Conservation (phyloP, 1,139 yeast species). For the Debaryomycetaceae sp. region DNA sequence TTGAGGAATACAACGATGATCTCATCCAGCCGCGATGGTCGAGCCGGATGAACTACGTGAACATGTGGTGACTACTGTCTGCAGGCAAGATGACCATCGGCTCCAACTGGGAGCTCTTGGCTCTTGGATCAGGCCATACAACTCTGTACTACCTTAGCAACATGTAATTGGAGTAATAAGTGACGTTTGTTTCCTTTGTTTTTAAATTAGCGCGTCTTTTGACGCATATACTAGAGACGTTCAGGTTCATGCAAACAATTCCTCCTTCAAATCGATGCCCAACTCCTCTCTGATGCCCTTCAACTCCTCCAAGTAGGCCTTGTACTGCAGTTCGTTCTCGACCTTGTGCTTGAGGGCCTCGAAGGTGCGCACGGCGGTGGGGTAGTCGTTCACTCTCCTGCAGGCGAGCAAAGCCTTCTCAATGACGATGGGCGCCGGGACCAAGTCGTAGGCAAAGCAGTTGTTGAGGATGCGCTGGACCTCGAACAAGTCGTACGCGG, state of each 20-base stretch:
- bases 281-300: conserved; percentile 85
- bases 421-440: conserved; percentile 93
- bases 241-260: conserved; percentile 60
- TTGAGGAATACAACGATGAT: too few relatives aligned
- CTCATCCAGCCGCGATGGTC: too few relatives aligned
- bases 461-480: conserved; percentile 85
- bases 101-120: too few relatives aligned
- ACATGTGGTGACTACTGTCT: too few relatives aligned
- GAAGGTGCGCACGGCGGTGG: conserved; percentile 96
- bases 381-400: conserved; percentile 97
- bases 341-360: conserved; percentile 94
- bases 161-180: too few relatives aligned
- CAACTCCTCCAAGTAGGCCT: conserved; percentile 91
- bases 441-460: conserved; percentile 96
- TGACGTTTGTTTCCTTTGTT: too few relatives aligned
- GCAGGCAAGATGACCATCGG: too few relatives aligned
- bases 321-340: conserved; percentile 85
- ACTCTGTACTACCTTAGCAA: too few relatives aligned
- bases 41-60: too few relatives aligned
- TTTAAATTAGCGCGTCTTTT: too few relatives aligned
- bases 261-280: conserved; percentile 92
- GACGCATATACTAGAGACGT: too few relatives aligned
- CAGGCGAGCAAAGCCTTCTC: conserved; percentile 96
- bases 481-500: conserved; percentile 95
- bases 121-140: too few relatives aligned